Conservation (phyloP, 2,329 filamentous ascomycete genomes). For the Alternaria postmessia region DNA sequence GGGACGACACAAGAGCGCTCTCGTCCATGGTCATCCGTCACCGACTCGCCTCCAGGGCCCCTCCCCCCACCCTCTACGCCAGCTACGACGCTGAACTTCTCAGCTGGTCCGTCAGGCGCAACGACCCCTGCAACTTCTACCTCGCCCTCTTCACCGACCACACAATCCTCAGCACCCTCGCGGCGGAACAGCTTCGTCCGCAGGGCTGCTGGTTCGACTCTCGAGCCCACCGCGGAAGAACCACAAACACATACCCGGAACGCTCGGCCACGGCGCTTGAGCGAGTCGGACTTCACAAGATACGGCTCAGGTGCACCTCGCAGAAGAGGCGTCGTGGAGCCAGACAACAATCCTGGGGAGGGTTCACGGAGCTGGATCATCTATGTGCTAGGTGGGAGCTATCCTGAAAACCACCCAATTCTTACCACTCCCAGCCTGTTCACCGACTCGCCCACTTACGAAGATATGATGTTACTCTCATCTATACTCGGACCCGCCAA, state of each 20-base stretch:
- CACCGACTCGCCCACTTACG: conserved; percentile 74
- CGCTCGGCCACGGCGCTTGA: conserved; percentile 63
- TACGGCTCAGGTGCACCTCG: conserved; percentile 70
- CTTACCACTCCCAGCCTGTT: conserved; percentile 74
- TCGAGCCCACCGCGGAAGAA: conserved; percentile 55
- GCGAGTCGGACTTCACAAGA: conserved; percentile 67
- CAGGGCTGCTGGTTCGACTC: conserved; percentile 50
- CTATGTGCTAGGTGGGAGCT: conserved; percentile 74
- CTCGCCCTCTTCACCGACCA: conserved; percentile 46
- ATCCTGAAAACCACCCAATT: conserved; percentile 74
- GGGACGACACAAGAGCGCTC: conserved; percentile 51
- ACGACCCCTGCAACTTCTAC: conserved; percentile 50
- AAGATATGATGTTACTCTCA: conserved; percentile 75
- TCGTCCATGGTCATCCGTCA: conserved; percentile 55
- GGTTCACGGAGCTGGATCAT: conserved; percentile 74
- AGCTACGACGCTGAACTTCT: conserved; percentile 64
- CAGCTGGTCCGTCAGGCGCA: conserved; percentile 62
- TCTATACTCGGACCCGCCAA: conserved; percentile 73
- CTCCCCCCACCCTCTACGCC: conserved; percentile 70
- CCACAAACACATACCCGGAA: conserved; percentile 50
- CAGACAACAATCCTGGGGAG: conserved; percentile 63
- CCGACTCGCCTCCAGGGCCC: conserved; percentile 66
- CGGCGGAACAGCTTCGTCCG: conserved; percentile 53
- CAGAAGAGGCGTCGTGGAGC: conserved; percentile 69
- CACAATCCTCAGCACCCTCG: conserved; percentile 46